These are phyloP conservation scores for Penicillium coffeae DNA, from an alignment of 495 filamentous ascomycete genomes.

Conservation along the genomic window DNA sequence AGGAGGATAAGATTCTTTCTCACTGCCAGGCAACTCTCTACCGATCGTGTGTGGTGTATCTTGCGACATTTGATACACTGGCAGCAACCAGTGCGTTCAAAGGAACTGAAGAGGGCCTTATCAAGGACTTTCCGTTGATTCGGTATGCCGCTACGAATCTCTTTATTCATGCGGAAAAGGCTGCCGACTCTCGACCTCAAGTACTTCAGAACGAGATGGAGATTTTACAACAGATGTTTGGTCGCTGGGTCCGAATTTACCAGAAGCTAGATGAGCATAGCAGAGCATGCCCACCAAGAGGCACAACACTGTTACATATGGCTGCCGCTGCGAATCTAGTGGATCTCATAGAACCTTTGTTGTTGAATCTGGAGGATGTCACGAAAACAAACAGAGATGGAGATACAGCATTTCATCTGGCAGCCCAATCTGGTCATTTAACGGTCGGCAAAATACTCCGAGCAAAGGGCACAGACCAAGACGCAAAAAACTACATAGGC, in stretches of 20 bases:
- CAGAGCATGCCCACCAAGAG: not conserved
- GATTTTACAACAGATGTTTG: constrained; percentile 3
- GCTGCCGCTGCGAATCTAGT: constrained; percentile 5
- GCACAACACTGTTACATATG: constrained; percentile 6
- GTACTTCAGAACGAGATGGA: constrained; percentile 1
- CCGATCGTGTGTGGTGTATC: constrained; percentile 9
- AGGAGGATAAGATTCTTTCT: not conserved
- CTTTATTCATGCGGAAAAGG: constrained; percentile 10
- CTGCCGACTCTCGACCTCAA: not conserved
- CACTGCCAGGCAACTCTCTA: no score
- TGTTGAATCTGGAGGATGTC: not conserved
- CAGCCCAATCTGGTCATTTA: constrained; percentile 2
- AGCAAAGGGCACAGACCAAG: not conserved
- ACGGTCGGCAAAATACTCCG: not conserved
- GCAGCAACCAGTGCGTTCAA: not conserved
- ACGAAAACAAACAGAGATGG: not conserved
- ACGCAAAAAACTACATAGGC: not conserved
- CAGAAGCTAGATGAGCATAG: not conserved
- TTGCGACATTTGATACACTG: not conserved
- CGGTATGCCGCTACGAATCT: constrained; percentile 9
- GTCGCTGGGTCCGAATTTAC: constrained; percentile 5
- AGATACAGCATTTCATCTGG: constrained; percentile 7
- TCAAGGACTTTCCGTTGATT: constrained; percentile 4
- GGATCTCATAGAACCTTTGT: constrained; percentile 1
- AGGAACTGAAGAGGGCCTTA: not conserved